Evolutionary conservation across 257 asterid species (phyloP), one percentile per base, ranked within the genome.

Genomic region (Agastache rugosa): DNA sequence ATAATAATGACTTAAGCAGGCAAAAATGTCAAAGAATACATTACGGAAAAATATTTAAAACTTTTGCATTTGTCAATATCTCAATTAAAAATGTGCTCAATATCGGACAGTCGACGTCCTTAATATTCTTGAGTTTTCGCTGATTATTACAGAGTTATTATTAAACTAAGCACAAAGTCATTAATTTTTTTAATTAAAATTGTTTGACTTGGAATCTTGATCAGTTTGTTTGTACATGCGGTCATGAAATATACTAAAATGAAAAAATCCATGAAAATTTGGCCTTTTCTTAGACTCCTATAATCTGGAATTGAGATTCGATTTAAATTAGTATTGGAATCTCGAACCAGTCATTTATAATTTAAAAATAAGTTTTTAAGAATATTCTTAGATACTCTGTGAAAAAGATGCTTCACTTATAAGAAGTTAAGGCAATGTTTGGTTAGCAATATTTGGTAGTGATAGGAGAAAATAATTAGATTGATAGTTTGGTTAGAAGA

Each of bases 151-250:
- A 48, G 1, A 6, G 3, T 35, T n/a, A 29, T 5, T 42, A 27
- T 61, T 61, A 34, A 31, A 68, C 5, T 16, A 58, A 71, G 17
- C 67, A 5, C 9, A 25, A 22, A 22, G 29, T 35, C 62, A 31
- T 16, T 5, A 58, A 35, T 23, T 45, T 50, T 11, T 50, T 17
- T 41, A 29, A 15, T 15, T 25, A 2, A 15, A 23, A 44, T 42
- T 9, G 29, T 71, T 42, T 71, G 68, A 71, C 68, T 71, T 25
- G 47, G 35, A 71, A 58, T 71, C 58, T 58, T 9, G 22, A 55
- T 37, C 14, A 51, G 11, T 14, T 23, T 25, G 71, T 66, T 23
- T 29, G 12, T 25, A 67, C 27, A 11, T 15, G 34, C 22, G 14
- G 42, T 17, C 66, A 20, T 22, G 35, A 42, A 41, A 71, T 71